These are phyloP conservation scores for Backusella tuberculispora DNA, from an alignment of 192 early-diverging fungal species.

Conservation along the genomic window DNA sequence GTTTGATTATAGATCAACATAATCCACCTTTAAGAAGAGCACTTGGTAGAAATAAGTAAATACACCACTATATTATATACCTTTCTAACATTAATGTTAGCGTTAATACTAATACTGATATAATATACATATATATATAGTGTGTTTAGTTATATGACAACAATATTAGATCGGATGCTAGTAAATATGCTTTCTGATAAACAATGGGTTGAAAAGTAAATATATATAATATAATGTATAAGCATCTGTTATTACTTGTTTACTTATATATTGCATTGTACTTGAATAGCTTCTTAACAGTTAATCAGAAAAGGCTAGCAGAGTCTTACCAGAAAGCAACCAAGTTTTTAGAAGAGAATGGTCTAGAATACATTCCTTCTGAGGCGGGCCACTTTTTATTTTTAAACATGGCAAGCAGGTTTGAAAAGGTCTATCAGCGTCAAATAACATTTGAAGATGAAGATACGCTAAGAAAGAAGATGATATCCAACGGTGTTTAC, in stretches of 20 bases:
- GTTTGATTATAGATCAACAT: slow-evolving; percentile 64
- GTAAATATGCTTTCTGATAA: slow-evolving; percentile 59
- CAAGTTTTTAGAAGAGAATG: slow-evolving; percentile 45
- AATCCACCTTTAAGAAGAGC: slow-evolving; percentile 51
- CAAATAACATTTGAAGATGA: slow-evolving; percentile 47
- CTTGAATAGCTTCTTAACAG: slow-evolving; percentile 47
- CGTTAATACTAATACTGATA: not conserved
- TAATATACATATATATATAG: slow-evolving; percentile 26
- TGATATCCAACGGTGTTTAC: slow-evolving; percentile 64
- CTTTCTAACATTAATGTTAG: not conserved
- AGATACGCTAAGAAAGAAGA: slow-evolving; percentile 49
- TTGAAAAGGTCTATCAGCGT: not conserved
- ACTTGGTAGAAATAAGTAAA: slow-evolving; percentile 47
- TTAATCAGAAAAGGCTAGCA: slow-evolving; percentile 60
- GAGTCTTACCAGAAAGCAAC: slow-evolving; percentile 52
- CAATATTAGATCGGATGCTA: slow-evolving; percentile 60
- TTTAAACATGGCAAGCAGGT: slow-evolving; percentile 55
- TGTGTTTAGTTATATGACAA: slow-evolving; percentile 67
- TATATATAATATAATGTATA: not conserved
- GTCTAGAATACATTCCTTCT: slow-evolving; percentile 61
- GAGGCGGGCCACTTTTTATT: slow-evolving; percentile 77
- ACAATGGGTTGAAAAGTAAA: slow-evolving; percentile 54
- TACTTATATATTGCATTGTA: not conserved
- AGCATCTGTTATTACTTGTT: not conserved
- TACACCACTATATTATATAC: slow-evolving; percentile 17